Conservation (phyloP, 1,284 basidiomycete genomes). For the Marasmius fiardii region DNA sequence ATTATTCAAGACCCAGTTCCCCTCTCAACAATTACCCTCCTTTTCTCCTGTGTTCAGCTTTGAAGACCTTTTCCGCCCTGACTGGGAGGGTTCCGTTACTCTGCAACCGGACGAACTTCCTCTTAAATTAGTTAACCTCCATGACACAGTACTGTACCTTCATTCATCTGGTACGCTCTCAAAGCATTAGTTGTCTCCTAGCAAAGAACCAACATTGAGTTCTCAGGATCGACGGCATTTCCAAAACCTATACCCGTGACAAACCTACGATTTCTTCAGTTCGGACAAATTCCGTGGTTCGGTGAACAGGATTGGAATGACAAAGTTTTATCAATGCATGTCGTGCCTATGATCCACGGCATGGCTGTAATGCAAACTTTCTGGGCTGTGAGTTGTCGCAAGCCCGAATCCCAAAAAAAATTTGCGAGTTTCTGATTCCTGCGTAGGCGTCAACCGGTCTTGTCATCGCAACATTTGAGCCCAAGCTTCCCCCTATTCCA, state of each 20-base stretch:
- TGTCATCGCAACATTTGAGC: constrained; percentile 15
- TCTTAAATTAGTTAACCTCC: background rate
- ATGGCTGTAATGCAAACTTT: constrained; percentile 8
- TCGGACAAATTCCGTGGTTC: constrained; percentile 4
- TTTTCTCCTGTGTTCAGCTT: background rate
- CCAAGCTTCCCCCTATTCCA: constrained; percentile 8
- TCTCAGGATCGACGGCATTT: constrained; percentile 14
- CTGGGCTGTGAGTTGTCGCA: constrained; percentile 11
- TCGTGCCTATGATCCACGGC: constrained; percentile 16
- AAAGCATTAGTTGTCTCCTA: too few species aligned
- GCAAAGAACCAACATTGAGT: too few species aligned
- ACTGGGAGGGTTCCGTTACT: background rate
- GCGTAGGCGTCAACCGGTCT: constrained; percentile 22
- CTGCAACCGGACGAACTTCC: background rate
- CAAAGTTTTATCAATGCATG: constrained; percentile 5
- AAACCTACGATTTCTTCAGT: constrained; percentile 2
- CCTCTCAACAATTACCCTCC: background rate
- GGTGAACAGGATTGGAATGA: constrained; percentile 10
- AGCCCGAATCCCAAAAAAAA: too few species aligned
- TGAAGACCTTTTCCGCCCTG: background rate
- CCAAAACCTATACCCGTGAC: constrained; percentile 16
- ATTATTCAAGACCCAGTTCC: background rate
- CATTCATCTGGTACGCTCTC: constrained; percentile 3
- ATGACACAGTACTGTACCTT: background rate
- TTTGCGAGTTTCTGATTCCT: background rate